phyloP scores from a whole-genome alignment of 179 eudicot genomes.

The Camellia oleifera region DNA sequence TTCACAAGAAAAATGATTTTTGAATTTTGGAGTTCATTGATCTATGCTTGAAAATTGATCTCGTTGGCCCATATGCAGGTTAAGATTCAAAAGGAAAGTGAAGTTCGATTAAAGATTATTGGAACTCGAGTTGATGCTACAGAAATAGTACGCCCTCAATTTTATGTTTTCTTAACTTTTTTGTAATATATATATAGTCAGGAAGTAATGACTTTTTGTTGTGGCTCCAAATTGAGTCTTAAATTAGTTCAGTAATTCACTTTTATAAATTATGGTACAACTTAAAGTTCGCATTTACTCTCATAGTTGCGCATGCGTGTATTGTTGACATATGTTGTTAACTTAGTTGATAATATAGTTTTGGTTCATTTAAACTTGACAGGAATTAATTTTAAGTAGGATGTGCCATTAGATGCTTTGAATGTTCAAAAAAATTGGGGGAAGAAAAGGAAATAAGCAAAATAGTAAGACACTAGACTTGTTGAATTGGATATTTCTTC shows the following conservation, averaged over 20 bases:
- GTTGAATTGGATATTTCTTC: not conserved
- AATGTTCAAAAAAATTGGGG: too few relatives aligned
- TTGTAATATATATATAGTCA: not conserved
- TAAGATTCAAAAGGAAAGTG: conserved; percentile 93
- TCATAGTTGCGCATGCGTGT: not conserved
- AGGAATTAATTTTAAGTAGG: too few relatives aligned
- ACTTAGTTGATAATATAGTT: not conserved
- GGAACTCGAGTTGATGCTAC: conserved; percentile 99
- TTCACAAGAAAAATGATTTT: not conserved
- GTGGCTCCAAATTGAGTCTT: not conserved
- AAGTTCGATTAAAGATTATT: conserved; percentile 88
- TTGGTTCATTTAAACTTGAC: not conserved
- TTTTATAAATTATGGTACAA: not conserved
- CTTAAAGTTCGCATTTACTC: too few relatives aligned
- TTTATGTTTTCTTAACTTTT: not conserved
- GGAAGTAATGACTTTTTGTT: not conserved
- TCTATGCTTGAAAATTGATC: conserved; percentile 13
- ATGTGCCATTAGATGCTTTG: too few relatives aligned
- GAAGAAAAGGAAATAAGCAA: too few relatives aligned
- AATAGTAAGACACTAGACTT: not conserved
- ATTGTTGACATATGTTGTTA: not conserved
- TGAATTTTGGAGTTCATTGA: not conserved
- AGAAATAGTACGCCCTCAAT: conserved; percentile 67
- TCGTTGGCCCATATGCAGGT: conserved; percentile 41
- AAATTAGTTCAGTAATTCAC: not conserved